These are phyloP conservation scores for Trichophyton benhamiae DNA, from an alignment of 2,329 filamentous ascomycete genomes.

Conservation along the genomic window DNA sequence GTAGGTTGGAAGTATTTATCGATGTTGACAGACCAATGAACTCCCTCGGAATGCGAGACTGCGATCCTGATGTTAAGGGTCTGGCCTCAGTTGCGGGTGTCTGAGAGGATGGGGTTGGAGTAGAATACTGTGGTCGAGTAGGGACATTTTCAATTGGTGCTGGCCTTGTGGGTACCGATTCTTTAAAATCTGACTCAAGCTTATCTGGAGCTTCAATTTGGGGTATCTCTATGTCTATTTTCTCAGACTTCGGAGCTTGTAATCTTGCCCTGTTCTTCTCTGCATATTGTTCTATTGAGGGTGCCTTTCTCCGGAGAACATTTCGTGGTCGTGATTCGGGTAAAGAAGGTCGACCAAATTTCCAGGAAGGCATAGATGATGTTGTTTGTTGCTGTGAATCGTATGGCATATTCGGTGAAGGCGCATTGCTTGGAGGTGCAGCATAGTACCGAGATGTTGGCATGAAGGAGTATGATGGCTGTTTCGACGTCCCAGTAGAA, in stretches of 20 bases:
- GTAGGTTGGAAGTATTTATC: slow-evolving; percentile 25
- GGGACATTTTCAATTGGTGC: background rate
- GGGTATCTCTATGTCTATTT: background rate
- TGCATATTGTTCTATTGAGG: slow-evolving; percentile 28
- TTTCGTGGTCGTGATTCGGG: slow-evolving; percentile 24
- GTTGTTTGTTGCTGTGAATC: background rate
- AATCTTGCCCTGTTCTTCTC: slow-evolving; percentile 7
- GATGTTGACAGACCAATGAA: slow-evolving; percentile 28
- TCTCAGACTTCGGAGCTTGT: background rate
- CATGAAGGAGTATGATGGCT: background rate
- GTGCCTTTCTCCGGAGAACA: slow-evolving; percentile 31
- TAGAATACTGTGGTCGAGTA: background rate
- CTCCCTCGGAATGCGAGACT: slow-evolving; percentile 24
- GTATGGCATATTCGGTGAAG: background rate
- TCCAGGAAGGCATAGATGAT: background rate
- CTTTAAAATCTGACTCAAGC: background rate
- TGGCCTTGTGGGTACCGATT: background rate
- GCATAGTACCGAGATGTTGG: background rate
- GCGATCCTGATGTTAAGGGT: background rate
- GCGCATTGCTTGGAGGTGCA: background rate
- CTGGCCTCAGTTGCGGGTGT: slow-evolving; percentile 1
- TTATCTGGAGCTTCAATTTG: background rate
- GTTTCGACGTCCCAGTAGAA: background rate
- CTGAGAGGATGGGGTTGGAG: background rate
- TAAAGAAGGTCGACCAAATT: background rate